A percentile compares a stretch with the other conserved stretches of the same genome.
These are phyloP conservation scores for Alternaria sp. DNA, from an alignment of 2,329 filamentous ascomycete genomes.

Conservation along the genomic window DNA sequence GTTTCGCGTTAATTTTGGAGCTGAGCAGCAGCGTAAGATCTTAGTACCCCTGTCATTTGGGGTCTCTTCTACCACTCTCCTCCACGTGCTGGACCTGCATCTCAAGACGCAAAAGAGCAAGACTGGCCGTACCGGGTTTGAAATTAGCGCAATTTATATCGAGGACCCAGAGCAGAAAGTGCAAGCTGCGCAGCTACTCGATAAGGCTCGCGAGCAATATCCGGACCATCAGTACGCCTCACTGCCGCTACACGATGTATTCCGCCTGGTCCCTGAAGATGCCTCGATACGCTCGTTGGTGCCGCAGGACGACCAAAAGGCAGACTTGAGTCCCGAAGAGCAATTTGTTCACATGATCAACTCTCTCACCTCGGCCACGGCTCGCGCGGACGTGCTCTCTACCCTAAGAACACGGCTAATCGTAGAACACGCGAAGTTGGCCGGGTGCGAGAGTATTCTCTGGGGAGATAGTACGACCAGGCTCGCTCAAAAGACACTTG, in stretches of 20 bases:
- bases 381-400: conserved; percentile 73
- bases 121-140: conserved; percentile 70
- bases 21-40: conserved; percentile 60
- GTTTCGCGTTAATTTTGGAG: conserved; percentile 61
- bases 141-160: conserved; percentile 63
- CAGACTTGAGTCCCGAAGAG: conserved; percentile 13
- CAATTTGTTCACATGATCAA: conserved; percentile 62
- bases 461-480: conserved; percentile 87
- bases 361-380: conserved; percentile 73
- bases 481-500: conserved; percentile 82
- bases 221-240: conserved; percentile 69
- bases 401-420: conserved; percentile 76
- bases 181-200: conserved; percentile 16
- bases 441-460: conserved; percentile 72
- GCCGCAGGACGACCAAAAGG: conserved; percentile 1
- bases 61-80: conserved; percentile 76
- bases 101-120: conserved; percentile 69
- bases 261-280: conserved; percentile 29
- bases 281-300: conserved; percentile 28
- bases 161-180: conserved; percentile 42
- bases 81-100: conserved; percentile 77
- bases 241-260: conserved; percentile 67
- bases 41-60: conserved; percentile 85
- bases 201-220: conserved; percentile 63
- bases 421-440: conserved; percentile 56